phyloP scores from a whole-genome alignment of 805 yeast genomes.

The Wickerhamomyces kurtzmanii region DNA sequence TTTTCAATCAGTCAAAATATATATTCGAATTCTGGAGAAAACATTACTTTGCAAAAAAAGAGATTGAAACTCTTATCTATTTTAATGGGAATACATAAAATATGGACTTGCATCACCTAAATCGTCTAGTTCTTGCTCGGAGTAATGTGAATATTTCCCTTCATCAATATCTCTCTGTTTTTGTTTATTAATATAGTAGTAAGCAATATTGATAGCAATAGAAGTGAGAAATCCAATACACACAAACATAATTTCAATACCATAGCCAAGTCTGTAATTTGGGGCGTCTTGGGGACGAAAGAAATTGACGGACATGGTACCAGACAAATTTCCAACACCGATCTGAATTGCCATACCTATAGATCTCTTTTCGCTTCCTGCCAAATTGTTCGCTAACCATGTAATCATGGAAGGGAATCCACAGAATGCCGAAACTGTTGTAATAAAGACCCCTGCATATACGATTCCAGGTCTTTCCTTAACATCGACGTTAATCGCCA shows the following conservation, averaged over 20 bases:
- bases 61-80: too few relatives aligned
- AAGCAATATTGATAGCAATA: slow-evolving; percentile 12
- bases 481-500: slow-evolving; percentile 20
- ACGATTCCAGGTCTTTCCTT: slow-evolving; percentile 15
- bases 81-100: slow-evolving; percentile 17
- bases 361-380: slow-evolving; percentile 26
- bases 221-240: slow-evolving; percentile 19
- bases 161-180: slow-evolving; percentile 16
- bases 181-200: slow-evolving; percentile 15
- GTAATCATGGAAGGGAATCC: slow-evolving; percentile 22
- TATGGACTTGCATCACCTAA: slow-evolving; percentile 35
- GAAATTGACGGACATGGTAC: slow-evolving; percentile 25
- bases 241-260: slow-evolving; percentile 22
- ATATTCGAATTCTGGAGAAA: too few relatives aligned
- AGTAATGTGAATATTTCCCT: slow-evolving; percentile 21
- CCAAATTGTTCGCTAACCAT: slow-evolving; percentile 26
- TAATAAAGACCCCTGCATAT: slow-evolving; percentile 22
- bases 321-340: slow-evolving; percentile 28
- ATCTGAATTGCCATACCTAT: slow-evolving; percentile 29
- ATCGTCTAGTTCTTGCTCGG: slow-evolving; percentile 19
- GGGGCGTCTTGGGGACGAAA: slow-evolving; percentile 17
- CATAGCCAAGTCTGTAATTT: slow-evolving; percentile 20
- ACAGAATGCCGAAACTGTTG: slow-evolving; percentile 20
- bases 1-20: too few relatives aligned
- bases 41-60: too few relatives aligned